Base-by-base conservation (phyloP, 768 basidiomycete genomes). In the Agaricus sinodeliciosus region DNA sequence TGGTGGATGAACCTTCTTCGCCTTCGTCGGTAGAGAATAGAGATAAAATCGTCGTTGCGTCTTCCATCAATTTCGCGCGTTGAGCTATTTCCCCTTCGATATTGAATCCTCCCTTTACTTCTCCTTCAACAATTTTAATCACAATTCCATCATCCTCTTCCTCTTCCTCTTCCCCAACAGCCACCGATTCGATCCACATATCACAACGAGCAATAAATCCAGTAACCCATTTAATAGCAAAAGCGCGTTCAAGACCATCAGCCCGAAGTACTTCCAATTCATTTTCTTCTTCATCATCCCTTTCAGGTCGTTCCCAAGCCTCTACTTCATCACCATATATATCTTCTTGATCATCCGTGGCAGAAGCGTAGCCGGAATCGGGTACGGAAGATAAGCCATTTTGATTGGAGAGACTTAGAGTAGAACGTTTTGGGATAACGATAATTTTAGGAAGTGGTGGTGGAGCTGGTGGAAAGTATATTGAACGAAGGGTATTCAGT, bases 361-460 rank as follows among this genome's bases (percentile, higher is more conserved):
- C 84, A 37, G 85, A 87, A 4, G 85, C 88, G 57, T 90, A 90
- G 34, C 88, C 88, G 9, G 87, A 89, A 65, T 90, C 87, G 1
- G 82, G 81, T 3, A 79, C 72, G 15, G 54, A 53, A 15, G 68
- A 68, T 8, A 62, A 66, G 47, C 76, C 74, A 51, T 73, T 31
- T 31, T 31, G 73, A 22, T 72, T 64, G 48, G 67, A 49, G 62
- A 65, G 65, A 9, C 56, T 49, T n/a, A 39, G 55, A 39, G 63
- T 53, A 13, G 43, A 63, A 57, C 60, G 65, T 49, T 59, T 62
- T 46, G 62, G 68, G 35, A 66, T 56, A 25, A 59, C 50, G 41
- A 72, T 59, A 44, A 61, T 63, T 13, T 68, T 48, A 25, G 65
- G 60, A 19, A 64, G 62, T 40, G 62, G 46, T 9, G 64, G 56